Base-by-base conservation (phyloP, 805 yeast genomes). In the Candida chilensis region DNA sequence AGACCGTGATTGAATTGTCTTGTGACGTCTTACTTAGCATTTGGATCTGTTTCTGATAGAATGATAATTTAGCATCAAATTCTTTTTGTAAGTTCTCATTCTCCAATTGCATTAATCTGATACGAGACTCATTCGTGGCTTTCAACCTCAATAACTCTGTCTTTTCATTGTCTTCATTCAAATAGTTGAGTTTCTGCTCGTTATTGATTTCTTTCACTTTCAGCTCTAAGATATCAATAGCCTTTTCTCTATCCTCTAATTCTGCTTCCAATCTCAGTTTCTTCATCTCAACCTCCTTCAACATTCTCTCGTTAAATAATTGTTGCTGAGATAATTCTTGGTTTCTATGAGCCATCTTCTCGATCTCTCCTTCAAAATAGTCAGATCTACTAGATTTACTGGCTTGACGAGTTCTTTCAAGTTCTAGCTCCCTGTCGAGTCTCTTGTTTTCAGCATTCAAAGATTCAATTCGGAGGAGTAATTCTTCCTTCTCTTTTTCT, bases 341-440 rank as follows among this genome's bases (percentile, higher is more conserved):
- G 31, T 58, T 57, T 29, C 51, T 47, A 4, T 56, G 32, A 0
- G 62, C 44, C 4, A 64, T 44, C n/a, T 56, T 48, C 24, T 54
- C 54, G 31, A 66, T 47, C 33, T 62, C 68, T n/a, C 49, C 37
- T 16, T 57, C 53, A 10, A 61, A 57, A 26, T 50, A 52, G 4
- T 46, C 37, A 24, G 11, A 27, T 35, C 36, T 40, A 33, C 27
- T 39, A 36, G 27, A 29, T 21, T 19, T 35, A 39, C 31, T 12
- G 32, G 34, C 16, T 34, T 37, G 37, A 32, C 38, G 32, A 35
- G 44, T 27, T 28, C 33, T 50, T 37, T 60, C 51, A 30, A 35
- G 32, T 20, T 58, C 62, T 24, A 62, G 48, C 16, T 64, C 63
- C 19, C 50, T 47, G 27, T 52, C 45, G 11, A 68, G 45, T 15